A percentile compares a stretch with the other conserved stretches of the same genome.
Evolutionary conservation across 768 basidiomycete species (phyloP).

Genomic region (Russula lepida): DNA sequence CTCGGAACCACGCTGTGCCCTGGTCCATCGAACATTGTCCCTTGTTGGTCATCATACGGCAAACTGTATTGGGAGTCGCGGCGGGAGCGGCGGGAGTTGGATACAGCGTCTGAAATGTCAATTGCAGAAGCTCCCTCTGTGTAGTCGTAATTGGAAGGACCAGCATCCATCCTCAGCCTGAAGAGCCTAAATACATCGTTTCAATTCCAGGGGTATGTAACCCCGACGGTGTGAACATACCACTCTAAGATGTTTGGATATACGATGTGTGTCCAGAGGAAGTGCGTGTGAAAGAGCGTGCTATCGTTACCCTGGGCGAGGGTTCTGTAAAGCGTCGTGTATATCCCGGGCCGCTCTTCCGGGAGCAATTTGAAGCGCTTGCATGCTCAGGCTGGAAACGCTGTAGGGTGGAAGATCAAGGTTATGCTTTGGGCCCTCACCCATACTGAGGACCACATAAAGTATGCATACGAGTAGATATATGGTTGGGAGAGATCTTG

Average conservation of each 20-base stretch:
- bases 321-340: background rate
- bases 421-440: too few species aligned
- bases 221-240: background rate
- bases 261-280: background rate
- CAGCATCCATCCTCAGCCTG: constrained; percentile 9
- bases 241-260: background rate
- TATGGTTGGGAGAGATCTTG: background rate
- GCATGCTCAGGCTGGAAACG: too few species aligned
- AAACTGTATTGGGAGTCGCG: constrained; percentile 60
- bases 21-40: constrained; percentile 71
- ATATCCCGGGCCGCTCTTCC: constrained; percentile 10
- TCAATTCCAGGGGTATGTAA: background rate
- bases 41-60: constrained; percentile 52
- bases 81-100: constrained; percentile 42
- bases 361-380: background rate
- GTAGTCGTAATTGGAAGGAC: constrained; percentile 46
- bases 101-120: constrained; percentile 60
- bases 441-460: background rate
- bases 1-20: constrained; percentile 58
- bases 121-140: constrained; percentile 77
- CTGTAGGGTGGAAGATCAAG: too few species aligned
- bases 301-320: constrained; percentile 4
- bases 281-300: background rate
- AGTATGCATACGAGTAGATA: background rate
- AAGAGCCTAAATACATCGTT: background rate